Evolutionary conservation across 257 asterid species (phyloP).

Genomic region (Nicotiana undulata): DNA sequence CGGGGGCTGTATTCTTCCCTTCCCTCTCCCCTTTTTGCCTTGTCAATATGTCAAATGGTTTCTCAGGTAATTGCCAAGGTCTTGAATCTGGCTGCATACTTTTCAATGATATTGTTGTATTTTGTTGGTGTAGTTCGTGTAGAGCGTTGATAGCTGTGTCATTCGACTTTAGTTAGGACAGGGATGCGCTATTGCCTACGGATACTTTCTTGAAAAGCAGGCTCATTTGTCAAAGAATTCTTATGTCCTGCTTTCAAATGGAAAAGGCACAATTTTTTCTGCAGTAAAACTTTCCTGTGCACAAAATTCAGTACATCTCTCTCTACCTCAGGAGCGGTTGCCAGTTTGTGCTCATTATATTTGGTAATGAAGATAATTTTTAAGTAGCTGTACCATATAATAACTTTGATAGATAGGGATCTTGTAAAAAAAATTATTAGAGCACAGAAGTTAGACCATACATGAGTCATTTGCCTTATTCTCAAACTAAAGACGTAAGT

Average conservation of each 20-base stretch:
- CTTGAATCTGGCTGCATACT: background rate
- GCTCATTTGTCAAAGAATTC: background rate
- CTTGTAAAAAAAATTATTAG: too few relatives aligned
- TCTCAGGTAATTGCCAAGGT: background rate
- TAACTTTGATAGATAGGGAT: background rate
- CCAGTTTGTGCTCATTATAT: background rate
- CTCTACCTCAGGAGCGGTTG: background rate
- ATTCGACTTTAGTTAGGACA: background rate
- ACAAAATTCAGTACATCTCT: background rate
- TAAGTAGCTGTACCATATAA: background rate
- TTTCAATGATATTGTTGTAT: background rate
- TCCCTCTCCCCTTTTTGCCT: background rate
- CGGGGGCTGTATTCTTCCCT: background rate
- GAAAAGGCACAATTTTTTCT: background rate
- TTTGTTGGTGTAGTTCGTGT: background rate
- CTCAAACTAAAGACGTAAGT: too few relatives aligned
- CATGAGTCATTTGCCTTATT: background rate
- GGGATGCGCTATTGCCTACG: background rate
- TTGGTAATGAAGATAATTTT: background rate
- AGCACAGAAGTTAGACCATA: background rate
- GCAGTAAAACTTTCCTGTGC: background rate
- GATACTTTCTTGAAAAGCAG: background rate
- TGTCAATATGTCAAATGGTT: background rate
- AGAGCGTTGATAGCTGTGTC: background rate
- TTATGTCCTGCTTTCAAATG: background rate